Conservation (phyloP, 768 basidiomycete genomes). For the Boletus coccyginus region DNA sequence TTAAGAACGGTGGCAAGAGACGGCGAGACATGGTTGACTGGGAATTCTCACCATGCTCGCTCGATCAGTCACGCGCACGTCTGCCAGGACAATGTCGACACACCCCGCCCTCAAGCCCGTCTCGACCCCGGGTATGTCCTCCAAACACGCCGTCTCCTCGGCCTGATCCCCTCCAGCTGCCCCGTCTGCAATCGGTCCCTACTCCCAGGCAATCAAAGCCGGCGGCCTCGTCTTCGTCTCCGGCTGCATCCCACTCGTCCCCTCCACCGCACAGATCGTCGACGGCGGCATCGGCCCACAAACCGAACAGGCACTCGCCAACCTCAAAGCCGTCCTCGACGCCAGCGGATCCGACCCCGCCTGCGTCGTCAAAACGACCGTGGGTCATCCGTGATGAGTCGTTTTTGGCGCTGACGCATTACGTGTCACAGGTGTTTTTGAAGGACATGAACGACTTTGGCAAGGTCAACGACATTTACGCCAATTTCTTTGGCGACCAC, state of each 20-base stretch:
- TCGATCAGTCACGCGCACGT: background rate
- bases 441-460: slow-evolving; percentile 91
- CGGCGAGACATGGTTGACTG: too few species aligned
- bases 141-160: too few species aligned
- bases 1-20: too few species aligned
- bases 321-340: slow-evolving; percentile 80
- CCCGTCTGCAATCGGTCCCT: slow-evolving; percentile 80
- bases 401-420: background rate
- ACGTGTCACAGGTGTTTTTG: slow-evolving; percentile 69
- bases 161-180: slow-evolving; percentile 47
- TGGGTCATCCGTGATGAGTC: slow-evolving; percentile 36
- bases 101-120: slow-evolving; percentile 37
- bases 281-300: slow-evolving; percentile 35
- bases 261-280: slow-evolving; percentile 51
- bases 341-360: slow-evolving; percentile 75
- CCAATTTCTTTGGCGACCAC: slow-evolving; percentile 81
- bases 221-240: slow-evolving; percentile 87
- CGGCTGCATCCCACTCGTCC: slow-evolving; percentile 84
- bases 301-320: slow-evolving; percentile 80
- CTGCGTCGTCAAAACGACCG: slow-evolving; percentile 90
- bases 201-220: slow-evolving; percentile 82
- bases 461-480: slow-evolving; percentile 79
- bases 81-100: slow-evolving; percentile 26
- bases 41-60: background rate
- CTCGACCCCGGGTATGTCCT: slow-evolving; percentile 29